These are phyloP conservation scores for Herpetospermum pedunculosum DNA, from an alignment of 306 rosid genomes.

Conservation along the genomic window DNA sequence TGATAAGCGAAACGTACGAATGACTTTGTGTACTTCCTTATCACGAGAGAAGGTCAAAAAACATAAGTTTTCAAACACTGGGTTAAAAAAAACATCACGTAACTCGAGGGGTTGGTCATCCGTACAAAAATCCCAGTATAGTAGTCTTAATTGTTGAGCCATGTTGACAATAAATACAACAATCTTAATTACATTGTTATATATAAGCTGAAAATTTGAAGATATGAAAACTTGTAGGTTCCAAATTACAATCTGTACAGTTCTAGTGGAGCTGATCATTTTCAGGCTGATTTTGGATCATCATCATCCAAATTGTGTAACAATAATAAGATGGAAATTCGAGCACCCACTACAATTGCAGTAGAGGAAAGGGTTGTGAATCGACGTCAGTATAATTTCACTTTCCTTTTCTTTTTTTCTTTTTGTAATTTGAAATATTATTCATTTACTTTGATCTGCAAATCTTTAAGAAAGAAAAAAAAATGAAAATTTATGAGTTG, in stretches of 20 bases:
- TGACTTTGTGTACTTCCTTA: no score
- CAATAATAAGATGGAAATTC: constrained; percentile 54
- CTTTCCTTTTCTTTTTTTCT: neutral
- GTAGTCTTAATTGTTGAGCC: no score
- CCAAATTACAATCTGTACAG: constrained; percentile 21
- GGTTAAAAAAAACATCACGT: no score
- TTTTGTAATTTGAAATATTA: neutral
- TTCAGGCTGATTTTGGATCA: constrained; percentile 53
- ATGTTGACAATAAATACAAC: no score
- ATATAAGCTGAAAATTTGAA: no score
- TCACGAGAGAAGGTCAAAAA: no score
- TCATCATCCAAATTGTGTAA: constrained; percentile 69
- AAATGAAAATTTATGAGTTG: constrained; percentile 22
- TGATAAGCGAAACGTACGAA: no score
- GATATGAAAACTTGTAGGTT: no score
- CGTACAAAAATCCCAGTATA: no score
- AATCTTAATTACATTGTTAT: no score
- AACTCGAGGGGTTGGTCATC: no score
- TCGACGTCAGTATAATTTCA: constrained; percentile 34
- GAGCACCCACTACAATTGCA: constrained; percentile 33
- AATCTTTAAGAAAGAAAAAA: neutral
- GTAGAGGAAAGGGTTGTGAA: constrained; percentile 61
- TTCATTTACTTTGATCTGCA: neutral
- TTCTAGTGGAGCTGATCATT: constrained; percentile 29
- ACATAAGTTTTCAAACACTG: no score